Evolutionary conservation across 768 basidiomycete genomes (phyloP).

Genomic region (Brasilioporus rufonigricans): DNA sequence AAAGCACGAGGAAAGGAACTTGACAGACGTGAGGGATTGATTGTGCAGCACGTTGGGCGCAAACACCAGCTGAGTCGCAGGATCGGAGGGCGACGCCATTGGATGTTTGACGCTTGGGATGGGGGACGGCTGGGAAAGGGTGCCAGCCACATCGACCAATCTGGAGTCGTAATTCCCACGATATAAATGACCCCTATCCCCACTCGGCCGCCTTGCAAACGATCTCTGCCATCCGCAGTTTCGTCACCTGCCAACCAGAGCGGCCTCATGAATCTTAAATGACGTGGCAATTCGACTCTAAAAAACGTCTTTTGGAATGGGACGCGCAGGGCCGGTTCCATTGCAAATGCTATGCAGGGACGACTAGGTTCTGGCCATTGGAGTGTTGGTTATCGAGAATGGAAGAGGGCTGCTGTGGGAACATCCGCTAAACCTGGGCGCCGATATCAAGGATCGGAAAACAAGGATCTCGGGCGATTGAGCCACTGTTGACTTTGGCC

Average conservation of each 20-base stretch:
- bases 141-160: neutral
- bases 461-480: no score
- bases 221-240: no score
- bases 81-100: slow-evolving; percentile 51
- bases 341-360: neutral
- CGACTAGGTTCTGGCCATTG: slow-evolving; percentile 2
- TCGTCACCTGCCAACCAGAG: no score
- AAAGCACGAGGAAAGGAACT: slow-evolving; percentile 82
- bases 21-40: slow-evolving; percentile 58
- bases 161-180: slow-evolving; percentile 16
- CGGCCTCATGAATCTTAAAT: neutral
- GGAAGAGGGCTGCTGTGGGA: neutral
- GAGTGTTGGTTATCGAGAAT: no score
- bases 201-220: no score
- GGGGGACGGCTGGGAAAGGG: neutral
- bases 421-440: neutral
- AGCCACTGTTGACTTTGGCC: no score
- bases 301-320: neutral
- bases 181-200: slow-evolving; percentile 1
- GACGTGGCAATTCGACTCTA: no score
- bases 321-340: neutral
- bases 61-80: slow-evolving; percentile 60
- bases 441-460: neutral
- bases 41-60: slow-evolving; percentile 66
- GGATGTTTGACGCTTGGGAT: no score